These are phyloP conservation scores for Mucor saturninus DNA, from an alignment of 371 early-diverging fungal species.

Conservation along the genomic window DNA sequence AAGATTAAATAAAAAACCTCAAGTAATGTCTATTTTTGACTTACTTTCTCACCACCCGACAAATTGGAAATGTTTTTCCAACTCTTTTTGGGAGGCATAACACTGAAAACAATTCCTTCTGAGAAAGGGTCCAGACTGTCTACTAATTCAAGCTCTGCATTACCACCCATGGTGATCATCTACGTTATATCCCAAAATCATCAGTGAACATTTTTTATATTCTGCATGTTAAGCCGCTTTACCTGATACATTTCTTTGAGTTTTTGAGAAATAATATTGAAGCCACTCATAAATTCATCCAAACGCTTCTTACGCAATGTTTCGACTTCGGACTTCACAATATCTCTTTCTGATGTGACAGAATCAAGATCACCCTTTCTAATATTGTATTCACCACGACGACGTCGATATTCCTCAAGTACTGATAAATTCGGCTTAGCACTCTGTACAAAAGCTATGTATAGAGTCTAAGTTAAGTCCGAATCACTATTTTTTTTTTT, in stretches of 20 bases:
- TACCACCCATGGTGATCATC: conserved; percentile 99
- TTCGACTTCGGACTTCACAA: conserved; percentile 76
- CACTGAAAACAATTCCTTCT: conserved; percentile 98
- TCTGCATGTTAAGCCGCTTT: not conserved
- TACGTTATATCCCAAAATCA: conserved; percentile 23
- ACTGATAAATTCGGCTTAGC: conserved; percentile 90
- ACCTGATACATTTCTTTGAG: conserved; percentile 99
- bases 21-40: not conserved
- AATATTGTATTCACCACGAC: conserved; percentile 74
- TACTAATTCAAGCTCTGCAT: conserved; percentile 99
- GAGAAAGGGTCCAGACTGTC: conserved; percentile 99
- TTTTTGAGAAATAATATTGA: conserved; percentile 91
- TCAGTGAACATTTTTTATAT: not conserved
- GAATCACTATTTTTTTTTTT: not conserved
- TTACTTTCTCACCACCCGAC: conserved; percentile 99
- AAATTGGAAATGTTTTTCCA: conserved; percentile 99
- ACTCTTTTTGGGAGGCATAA: conserved; percentile 99
- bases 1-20: not conserved
- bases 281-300: conserved; percentile 97
- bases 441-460: conserved; percentile 62
- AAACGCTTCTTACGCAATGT: conserved; percentile 81
- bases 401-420: conserved; percentile 84
- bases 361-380: conserved; percentile 80
- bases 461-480: not conserved
- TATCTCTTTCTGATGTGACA: conserved; percentile 75